phyloP scores from a whole-genome alignment of 2,329 filamentous ascomycete species.

The Metarhizium album region DNA sequence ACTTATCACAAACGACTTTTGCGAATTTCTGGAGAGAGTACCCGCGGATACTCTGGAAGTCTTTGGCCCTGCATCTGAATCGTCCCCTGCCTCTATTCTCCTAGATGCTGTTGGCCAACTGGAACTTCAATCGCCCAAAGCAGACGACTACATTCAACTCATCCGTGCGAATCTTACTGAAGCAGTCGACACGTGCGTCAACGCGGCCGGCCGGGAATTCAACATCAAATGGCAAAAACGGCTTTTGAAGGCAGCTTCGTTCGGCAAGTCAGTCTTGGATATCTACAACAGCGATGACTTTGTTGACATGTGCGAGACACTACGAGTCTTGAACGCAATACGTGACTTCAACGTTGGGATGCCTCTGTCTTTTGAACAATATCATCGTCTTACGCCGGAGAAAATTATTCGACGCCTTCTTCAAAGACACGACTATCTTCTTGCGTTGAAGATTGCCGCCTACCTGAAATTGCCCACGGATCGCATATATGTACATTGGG shows the following conservation, averaged over 20 bases:
- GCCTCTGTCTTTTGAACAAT: slow-evolving; percentile 88
- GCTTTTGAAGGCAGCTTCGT: slow-evolving; percentile 89
- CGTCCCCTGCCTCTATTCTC: slow-evolving; percentile 82
- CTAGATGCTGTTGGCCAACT: slow-evolving; percentile 86
- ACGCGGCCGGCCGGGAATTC: slow-evolving; percentile 87
- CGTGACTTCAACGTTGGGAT: slow-evolving; percentile 86
- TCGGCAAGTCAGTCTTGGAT: slow-evolving; percentile 93
- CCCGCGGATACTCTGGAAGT: slow-evolving; percentile 78
- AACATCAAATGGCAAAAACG: slow-evolving; percentile 89
- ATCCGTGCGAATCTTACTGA: slow-evolving; percentile 82
- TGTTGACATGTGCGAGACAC: slow-evolving; percentile 92
- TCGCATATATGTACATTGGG: slow-evolving; percentile 93
- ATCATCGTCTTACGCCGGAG: slow-evolving; percentile 80
- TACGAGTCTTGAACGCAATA: slow-evolving; percentile 86
- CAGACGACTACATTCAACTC: slow-evolving; percentile 93
- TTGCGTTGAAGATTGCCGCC: slow-evolving; percentile 79
- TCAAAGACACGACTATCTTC: slow-evolving; percentile 80
- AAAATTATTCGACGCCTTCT: slow-evolving; percentile 77
- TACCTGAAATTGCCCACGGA: slow-evolving; percentile 81
- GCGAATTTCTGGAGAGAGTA: slow-evolving; percentile 93
- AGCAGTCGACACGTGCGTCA: slow-evolving; percentile 87
- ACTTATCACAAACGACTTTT: slow-evolving; percentile 84
- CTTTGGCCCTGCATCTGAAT: slow-evolving; percentile 79
- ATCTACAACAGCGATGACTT: slow-evolving; percentile 98
- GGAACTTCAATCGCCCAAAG: slow-evolving; percentile 89